Base-by-base conservation (phyloP, 495 filamentous ascomycete genomes). In the Tetracladium setigerum region DNA sequence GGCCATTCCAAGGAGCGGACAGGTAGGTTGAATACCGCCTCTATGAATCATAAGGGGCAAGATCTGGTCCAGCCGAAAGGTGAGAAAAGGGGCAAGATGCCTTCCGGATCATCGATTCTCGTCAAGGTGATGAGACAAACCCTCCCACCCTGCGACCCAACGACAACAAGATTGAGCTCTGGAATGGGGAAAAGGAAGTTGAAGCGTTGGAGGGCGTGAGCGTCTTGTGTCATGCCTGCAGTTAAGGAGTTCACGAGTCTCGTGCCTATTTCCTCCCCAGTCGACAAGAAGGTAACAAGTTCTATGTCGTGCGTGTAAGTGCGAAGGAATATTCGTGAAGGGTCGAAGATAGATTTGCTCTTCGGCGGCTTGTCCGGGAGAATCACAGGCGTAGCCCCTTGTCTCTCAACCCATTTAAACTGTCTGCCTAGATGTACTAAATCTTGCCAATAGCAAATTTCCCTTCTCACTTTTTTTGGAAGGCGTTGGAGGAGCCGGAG, bases 121-220 rank as follows among this genome's bases (percentile, higher is more conserved):
- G 86, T 91, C 22, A 91, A 68, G 1, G 83, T 78, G 31, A 95
- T 66, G 2, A 97, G 66, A 1, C 77, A 85, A 9, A 83, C 87
- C 9, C 84, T 77, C 13, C 92, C 92, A 42, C 73, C 77, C 38
- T 86, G 77, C 4, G 82, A 83, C 6, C 78, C 90, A 0, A 82
- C 74, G 8, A 90, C 66, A 4, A 95, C 77, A 24, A 96, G 67
- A 5, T 79, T 85, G 14, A 94, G 71, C 48, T 92, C 85, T 0
- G 86, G 86, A 19, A 96, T 77, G 45, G 86, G 77, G 18, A 79
- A 66, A 5, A 83, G 64, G 78, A 91, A 84, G 65, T 84, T 87
- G 19, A 95, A 68, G 4, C 91, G 83, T 56, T 89, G 76, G n/a
- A 44, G 14, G 12, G n/a, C 24, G n/a, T 14, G 24, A 3, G 8